Base-by-base conservation (phyloP, 495 filamentous ascomycete species). In the Amniculicola lignicola region DNA sequence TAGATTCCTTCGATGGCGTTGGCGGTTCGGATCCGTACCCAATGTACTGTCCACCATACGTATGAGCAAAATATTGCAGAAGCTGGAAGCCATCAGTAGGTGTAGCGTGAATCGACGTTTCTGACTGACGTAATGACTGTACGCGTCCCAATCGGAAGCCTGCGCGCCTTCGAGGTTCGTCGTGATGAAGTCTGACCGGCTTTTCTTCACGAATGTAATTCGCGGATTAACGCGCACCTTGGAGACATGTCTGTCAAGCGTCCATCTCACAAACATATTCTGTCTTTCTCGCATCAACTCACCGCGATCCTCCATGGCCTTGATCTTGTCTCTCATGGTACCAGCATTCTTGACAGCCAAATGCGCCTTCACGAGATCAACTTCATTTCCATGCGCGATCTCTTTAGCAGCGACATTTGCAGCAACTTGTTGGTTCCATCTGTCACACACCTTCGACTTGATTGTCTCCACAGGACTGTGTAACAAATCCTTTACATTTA, bases 31-130 rank as follows among this genome's bases (percentile, higher is more conserved):
- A 66, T 41, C 69, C 71, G 33, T 72, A 72, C 39, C 76, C 76
- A 48, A 77, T 70, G 44, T 76, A 76, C 45, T 74, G 71, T 1
- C 68, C 61, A 38, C 64, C 69, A 40, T 72, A 73, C 19, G 69
- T 65, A 47, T 75, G 74, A 2, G 73, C 64, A 36, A 65, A 59
- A 28, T 71, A 70, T 12, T 75, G 24, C 3, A 74, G 50, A 36
- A 67, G 70, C 75, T 77, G 50, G 29, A 33, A n/a, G 29, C 7
- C 29, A 33, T n/a, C 7, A 7, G 29, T 33, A 7, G 29, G 29
- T 33, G 29, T n/a, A 7, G 29, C 7, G 29, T 33, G 29, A n/a
- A 33, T n/a, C 29, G 29, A 33, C n/a, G 29, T 33, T n/a, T 33
- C 48, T 29, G n/a, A 49, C 64, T 55, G 63, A 75, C 74, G 66